Evolutionary conservation across 192 early-diverging fungal species (phyloP).

Genomic region (Coemansia sp.): DNA sequence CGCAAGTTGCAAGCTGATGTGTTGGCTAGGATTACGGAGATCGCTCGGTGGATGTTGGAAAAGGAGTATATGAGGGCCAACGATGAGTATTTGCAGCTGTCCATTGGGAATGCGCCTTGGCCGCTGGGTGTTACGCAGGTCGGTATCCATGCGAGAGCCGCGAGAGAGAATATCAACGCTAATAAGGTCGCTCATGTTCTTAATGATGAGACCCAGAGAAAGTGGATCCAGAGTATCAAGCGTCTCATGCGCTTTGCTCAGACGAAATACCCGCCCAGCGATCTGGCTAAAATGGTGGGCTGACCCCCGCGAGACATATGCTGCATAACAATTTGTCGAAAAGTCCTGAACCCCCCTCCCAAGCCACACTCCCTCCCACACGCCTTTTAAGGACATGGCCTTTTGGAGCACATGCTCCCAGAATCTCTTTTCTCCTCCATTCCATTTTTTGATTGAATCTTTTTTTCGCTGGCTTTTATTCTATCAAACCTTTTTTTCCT

Average conservation of each 20-base stretch:
- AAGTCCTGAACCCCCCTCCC: background rate
- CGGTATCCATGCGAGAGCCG: constrained; percentile 96
- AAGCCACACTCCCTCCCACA: background rate
- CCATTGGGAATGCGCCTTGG: constrained; percentile 98
- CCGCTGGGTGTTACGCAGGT: constrained; percentile 96
- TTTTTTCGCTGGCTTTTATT: background rate
- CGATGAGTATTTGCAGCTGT: constrained; percentile 90
- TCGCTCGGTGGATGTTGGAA: constrained; percentile 79
- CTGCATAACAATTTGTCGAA: no score
- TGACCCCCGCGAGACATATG: background rate
- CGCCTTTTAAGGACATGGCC: no score
- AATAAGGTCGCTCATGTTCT: constrained; percentile 96
- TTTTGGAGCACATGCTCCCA: no score
- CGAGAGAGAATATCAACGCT: constrained; percentile 95
- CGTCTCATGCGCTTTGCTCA: constrained; percentile 96
- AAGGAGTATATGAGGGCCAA: constrained; percentile 92
- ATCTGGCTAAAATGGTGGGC: constrained; percentile 56
- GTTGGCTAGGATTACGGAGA: constrained; percentile 88
- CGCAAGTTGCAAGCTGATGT: constrained; percentile 82
- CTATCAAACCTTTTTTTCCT: background rate
- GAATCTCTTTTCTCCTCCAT: background rate
- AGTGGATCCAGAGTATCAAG: constrained; percentile 99
- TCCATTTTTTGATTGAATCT: no score
- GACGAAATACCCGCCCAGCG: constrained; percentile 84
- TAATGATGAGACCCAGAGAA: constrained; percentile 95